Base-by-base conservation (phyloP, 495 filamentous ascomycete species). In the Aspergillus indologenus region DNA sequence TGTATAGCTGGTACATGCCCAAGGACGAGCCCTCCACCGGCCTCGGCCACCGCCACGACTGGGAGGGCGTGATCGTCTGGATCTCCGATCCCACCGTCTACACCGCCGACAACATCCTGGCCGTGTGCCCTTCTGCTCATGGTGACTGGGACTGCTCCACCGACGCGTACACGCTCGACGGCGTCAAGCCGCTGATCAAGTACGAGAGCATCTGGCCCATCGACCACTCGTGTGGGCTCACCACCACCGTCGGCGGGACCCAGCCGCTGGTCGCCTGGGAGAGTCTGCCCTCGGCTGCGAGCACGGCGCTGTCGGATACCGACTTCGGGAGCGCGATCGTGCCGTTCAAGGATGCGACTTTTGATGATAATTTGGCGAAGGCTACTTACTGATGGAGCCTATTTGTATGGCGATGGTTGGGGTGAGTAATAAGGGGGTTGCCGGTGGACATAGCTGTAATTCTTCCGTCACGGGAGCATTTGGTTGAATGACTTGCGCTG, bases 261-360 rank as follows among this genome's bases (percentile, higher is more conserved):
- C 80, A 83, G 71, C 81, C 81, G 12, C 58, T 84, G 54, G 73
- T 83, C 59, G 81, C 81, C 3, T 83, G 80, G 79, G 81, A 83
- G 59, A 76, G 71, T n/a, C 53, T 84, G 63, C 68, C 76, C 9
- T 49, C 51, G 19, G 75, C 62, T 24, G 77, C 73, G 34, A 63
- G 68, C 58, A 65, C 50, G 7, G 74, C 77, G 15, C 61, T 81
- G 40, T 58, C 69, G 63, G 62, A 58, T n/a, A 76, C 74, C 23
- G 70, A 79, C 59, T 81, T 78, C 61, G 77, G 73, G 6, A 53
- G 51, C 60, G 77, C 71, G 23, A 79, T 60, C 57, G 74, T 79
- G 63, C 75, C 77, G 55, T 79, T 79, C 56, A 76, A 69, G 58
- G 75, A 81, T 62, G 61, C 58, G 12, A 69, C 67, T 45, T 81